Evolutionary conservation across 306 rosid genomes (phyloP), one percentile per base, ranked within the genome.

Genomic region (Alnus rubra): DNA sequence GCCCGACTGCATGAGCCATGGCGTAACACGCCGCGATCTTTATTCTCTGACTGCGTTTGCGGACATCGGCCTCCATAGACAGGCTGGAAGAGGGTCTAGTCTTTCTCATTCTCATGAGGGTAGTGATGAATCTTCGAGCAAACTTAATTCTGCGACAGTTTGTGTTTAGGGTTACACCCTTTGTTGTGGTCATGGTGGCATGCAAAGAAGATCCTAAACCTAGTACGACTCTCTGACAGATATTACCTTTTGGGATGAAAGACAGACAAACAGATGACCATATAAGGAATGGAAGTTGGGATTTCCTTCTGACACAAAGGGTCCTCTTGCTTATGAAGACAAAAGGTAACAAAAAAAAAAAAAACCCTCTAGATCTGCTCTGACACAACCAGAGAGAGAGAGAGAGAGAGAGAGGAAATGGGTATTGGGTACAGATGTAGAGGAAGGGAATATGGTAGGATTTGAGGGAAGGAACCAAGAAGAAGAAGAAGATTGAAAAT

Each of bases 1-100:
- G 76, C 75, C 90, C 90, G 0, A 78, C 88, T 2, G 74, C 79
- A 14, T 64, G 76, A 23, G 90, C 90, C 88, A 87, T 87, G 73
- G 88, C 82, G 0, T 74, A 74, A 70, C 84, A 82, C 1, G 88
- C 86, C 1, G 79, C 84, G 62, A 74, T 14, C 82, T 84, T 82
- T 31, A 87, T 87, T 73, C 78, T 80, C 56, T 48, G 71, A n/a
- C 80, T 76, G 7, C 74, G 54, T 0, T 64, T 76, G 9, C 42
- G 77, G 69, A 78, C 74, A 51, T 81, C 28, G 28, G 28, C 74
- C 1, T 56, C 75, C 1, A 71, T 0, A 10, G 62, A 76, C 7
- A 42, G 39, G 44, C 44, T 39, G 8, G 79, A 63, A 35, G 48
- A 14, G 15, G 16, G 30, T 54, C 53, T 71, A 10, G 78, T 31